These are phyloP conservation scores for Diaporthe ilicicola DNA, from an alignment of 2,329 filamentous ascomycete species.

Conservation along the genomic window DNA sequence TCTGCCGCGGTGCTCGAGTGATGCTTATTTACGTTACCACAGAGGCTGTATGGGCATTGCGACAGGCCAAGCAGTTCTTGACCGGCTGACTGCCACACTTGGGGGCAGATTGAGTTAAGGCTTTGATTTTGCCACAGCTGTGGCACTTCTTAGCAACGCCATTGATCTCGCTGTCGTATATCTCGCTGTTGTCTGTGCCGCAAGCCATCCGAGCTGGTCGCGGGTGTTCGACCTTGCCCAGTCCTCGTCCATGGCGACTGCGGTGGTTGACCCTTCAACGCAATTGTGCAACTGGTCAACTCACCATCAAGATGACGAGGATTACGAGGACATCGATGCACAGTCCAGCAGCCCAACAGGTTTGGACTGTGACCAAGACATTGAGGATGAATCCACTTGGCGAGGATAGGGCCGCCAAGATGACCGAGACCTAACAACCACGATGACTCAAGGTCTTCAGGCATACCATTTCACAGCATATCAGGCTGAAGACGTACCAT, in stretches of 20 bases:
- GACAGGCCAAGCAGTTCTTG: too few relatives aligned
- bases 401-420: not conserved
- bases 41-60: too few relatives aligned
- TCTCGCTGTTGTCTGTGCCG: too few relatives aligned
- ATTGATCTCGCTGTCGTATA: too few relatives aligned
- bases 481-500: not conserved
- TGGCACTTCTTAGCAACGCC: too few relatives aligned
- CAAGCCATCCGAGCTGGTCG: not conserved
- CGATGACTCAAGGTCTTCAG: not conserved
- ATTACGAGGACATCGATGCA: not conserved
- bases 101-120: too few relatives aligned
- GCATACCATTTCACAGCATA: not conserved
- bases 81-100: too few relatives aligned
- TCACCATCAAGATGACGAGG: not conserved
- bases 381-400: constrained; percentile 19
- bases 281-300: constrained; percentile 20
- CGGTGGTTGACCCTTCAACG: not conserved
- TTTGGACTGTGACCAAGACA: not conserved
- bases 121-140: too few relatives aligned
- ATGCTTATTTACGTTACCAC: too few relatives aligned
- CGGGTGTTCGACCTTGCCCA: not conserved
- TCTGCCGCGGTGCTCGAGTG: too few relatives aligned
- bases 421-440: not conserved
- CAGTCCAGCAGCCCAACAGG: not conserved
- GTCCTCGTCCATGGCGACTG: not conserved